phyloP scores from a whole-genome alignment of 2,329 filamentous ascomycete genomes.

The Fusarium praegraminearum region DNA sequence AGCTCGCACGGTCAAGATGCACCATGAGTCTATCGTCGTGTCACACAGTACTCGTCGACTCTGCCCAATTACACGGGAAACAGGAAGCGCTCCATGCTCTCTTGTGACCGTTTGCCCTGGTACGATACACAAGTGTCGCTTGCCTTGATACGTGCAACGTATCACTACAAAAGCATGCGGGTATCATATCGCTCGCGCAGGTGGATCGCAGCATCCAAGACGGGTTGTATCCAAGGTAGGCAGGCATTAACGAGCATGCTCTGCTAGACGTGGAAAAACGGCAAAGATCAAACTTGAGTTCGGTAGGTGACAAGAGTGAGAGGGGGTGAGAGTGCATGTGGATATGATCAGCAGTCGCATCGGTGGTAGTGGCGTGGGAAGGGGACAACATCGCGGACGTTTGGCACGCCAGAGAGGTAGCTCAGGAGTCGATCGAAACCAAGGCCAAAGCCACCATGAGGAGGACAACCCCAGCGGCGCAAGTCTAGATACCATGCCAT shows the following conservation, averaged over 20 bases:
- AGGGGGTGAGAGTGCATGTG: background rate
- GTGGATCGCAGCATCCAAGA: slow-evolving; percentile 6
- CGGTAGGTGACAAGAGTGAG: background rate
- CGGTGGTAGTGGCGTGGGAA: slow-evolving; percentile 82
- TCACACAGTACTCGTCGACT: slow-evolving; percentile 21
- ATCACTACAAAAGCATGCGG: slow-evolving; percentile 38
- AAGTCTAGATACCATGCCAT: slow-evolving; percentile 91
- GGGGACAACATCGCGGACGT: slow-evolving; percentile 85
- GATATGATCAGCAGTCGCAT: slow-evolving; percentile 65
- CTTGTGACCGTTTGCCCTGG: slow-evolving; percentile 25
- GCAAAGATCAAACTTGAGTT: background rate
- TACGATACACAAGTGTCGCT: slow-evolving; percentile 40
- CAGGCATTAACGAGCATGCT: slow-evolving; percentile 46
- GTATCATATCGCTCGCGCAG: slow-evolving; percentile 39
- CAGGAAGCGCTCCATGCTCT: slow-evolving; percentile 6
- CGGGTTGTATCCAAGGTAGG: slow-evolving; percentile 45
- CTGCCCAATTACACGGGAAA: slow-evolving; percentile 25
- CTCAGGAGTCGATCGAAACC: slow-evolving; percentile 89
- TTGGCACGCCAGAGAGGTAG: slow-evolving; percentile 84
- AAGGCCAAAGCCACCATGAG: slow-evolving; percentile 90
- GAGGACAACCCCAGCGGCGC: slow-evolving; percentile 88
- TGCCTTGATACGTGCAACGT: slow-evolving; percentile 43
- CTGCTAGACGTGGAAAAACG: slow-evolving; percentile 13
- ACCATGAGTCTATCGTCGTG: slow-evolving; percentile 15
- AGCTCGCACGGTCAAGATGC: slow-evolving; percentile 1